Base-by-base conservation (phyloP, 352 stramenopile species). In the Phytophthora meadii region DNA sequence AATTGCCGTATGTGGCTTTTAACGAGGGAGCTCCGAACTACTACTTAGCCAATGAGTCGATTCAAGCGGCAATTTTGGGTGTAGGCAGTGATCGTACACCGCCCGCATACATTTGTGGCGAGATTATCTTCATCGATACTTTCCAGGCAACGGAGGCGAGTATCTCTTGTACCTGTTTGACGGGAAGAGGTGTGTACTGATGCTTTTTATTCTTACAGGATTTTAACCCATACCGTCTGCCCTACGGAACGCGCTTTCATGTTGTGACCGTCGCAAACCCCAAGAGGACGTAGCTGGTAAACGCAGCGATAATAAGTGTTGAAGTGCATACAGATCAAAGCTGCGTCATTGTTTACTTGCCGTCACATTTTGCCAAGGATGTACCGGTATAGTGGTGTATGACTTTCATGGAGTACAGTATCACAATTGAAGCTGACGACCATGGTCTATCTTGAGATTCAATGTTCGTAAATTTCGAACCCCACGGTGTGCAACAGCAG, bases 111-210 rank as follows among this genome's bases (percentile, higher is more conserved):
- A 91, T 94, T 34, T 84, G 78, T 49, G 85, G 85, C 25, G 83
- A 93, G 46, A 92, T 93, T 64, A 93, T 93, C 62, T 91, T 94
- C 49, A 94, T 94, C 37, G 85, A 92, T 63, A 84, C 83, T 36
- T 92, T 92, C 58, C 83, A 92, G 66, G 85, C 85, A 25, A 91
- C 81, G 1, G 85, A 93, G 82, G 85, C 91, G 76, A 22, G 74
- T 37, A 19, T 15, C 22, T 51, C 12, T 36, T 36, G 30, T 36
- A 4, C 6, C 40, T 8, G 2, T 52, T 56, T 42, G 17, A 49
- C 6, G 39, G 42, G 1, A 42, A 19, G 7, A 5, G 6, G 41
- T 28, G 14, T 68, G 12, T 45, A 50, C 42, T 73, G 22, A 74
- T 15, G 10, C 5, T 8, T 39, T 66, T n/a, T 61, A 0, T 60